Conservation (phyloP, 2,329 filamentous ascomycete species). For the Madurella mycetomatis region DNA sequence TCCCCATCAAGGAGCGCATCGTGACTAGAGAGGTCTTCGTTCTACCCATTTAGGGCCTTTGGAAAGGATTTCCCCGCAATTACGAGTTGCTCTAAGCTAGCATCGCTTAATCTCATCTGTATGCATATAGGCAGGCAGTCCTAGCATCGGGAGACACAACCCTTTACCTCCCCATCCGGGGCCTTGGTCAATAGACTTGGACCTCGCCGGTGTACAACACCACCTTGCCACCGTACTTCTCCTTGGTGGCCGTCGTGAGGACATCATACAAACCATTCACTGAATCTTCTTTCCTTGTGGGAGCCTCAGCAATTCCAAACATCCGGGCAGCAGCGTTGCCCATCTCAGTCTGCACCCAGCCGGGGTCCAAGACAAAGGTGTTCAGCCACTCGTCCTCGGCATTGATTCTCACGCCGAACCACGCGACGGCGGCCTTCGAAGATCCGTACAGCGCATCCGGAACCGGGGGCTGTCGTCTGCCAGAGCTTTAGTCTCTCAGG, state of each 20-base stretch:
- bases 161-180: too few relatives aligned
- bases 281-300: conserved; percentile 12
- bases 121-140: too few relatives aligned
- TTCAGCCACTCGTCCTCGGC: conserved; percentile 17
- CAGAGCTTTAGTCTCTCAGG: background rate
- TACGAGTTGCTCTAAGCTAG: too few relatives aligned
- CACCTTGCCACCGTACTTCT: conserved; percentile 25
- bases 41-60: too few relatives aligned
- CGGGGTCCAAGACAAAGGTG: conserved; percentile 12
- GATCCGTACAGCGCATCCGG: conserved; percentile 40
- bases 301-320: conserved; percentile 12
- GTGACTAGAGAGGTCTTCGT: too few relatives aligned
- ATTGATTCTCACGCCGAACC: conserved; percentile 13
- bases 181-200: conserved; percentile 2
- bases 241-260: conserved; percentile 19
- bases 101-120: too few relatives aligned
- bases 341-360: conserved; percentile 23
- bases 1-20: too few relatives aligned
- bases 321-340: conserved; percentile 13
- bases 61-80: too few relatives aligned
- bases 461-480: conserved; percentile 21
- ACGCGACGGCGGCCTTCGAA: conserved; percentile 34
- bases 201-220: conserved; percentile 21
- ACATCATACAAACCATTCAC: conserved; percentile 20
- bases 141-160: too few relatives aligned